Evolutionary conservation across 805 yeast genomes (phyloP), one percentile per base, ranked within the genome.

Genomic region (Kazachstania taianensis): DNA sequence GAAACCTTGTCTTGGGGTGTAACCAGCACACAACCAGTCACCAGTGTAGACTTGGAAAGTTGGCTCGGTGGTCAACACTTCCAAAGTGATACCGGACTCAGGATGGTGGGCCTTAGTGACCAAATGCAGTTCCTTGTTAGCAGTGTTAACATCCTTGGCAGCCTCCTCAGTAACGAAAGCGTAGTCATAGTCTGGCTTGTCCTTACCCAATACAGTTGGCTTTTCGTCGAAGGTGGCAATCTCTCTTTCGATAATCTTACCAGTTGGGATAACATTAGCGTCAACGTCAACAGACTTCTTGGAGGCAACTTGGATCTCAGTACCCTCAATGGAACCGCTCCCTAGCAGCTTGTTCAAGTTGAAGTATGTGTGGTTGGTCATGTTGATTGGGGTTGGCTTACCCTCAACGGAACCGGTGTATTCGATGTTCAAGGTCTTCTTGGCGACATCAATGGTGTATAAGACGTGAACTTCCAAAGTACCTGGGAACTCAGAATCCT

Each of bases 1-100:
- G 54, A 78, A 69, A 3, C 82, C 83, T 36, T 68, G 53, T 45
- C 62, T 67, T 36, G 44, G 53, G 46, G 43, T 52, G 53, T 41
- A 62, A 14, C 49, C 65, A 15, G 59, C 63, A 35, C 62, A 46
- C 29, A 69, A 63, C 36, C 62, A 60, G 45, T 70, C 76, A 16
- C 81, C 81, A 20, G 82, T 75, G 55, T 77, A 78, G 28, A 78
- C 61, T 53, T 76, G 82, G 62, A 72, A 75, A 2, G 75, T 60
- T 5, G 84, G 85, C 40, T 78, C 85, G 3, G 84, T 78, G 6
- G 81, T 63, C 13, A 53, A 48, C 7, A 70, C 68, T 15, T 55
- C 53, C 27, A 78, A 48, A 31, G 60, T 57, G 33, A 68, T 48
- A 6, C 59, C 53, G 4, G 75, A 57, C 16, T 57, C 58, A 12